phyloP scores from a whole-genome alignment of 768 basidiomycete genomes.

The Termitomyces sp. region DNA sequence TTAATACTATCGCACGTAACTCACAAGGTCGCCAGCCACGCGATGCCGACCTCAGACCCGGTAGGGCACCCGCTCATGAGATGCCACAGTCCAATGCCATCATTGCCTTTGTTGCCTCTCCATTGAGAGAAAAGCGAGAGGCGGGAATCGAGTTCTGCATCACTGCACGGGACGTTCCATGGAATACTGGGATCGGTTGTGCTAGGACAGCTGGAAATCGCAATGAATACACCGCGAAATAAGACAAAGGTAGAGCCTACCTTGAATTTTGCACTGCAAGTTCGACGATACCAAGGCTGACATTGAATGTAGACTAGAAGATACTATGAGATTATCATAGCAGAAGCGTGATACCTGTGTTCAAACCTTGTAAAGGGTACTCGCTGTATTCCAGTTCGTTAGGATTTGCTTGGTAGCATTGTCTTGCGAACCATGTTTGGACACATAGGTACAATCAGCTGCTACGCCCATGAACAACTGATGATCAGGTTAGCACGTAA shows the following conservation, averaged over 20 bases:
- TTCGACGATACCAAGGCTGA: slow-evolving; percentile 80
- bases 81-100: slow-evolving; percentile 82
- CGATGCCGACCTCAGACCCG: slow-evolving; percentile 81
- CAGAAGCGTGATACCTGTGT: neutral
- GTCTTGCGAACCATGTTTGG: slow-evolving; percentile 53
- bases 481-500: neutral
- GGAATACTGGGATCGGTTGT: slow-evolving; percentile 43
- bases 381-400: slow-evolving; percentile 76
- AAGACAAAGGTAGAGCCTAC: slow-evolving; percentile 23
- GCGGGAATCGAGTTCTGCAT: slow-evolving; percentile 56
- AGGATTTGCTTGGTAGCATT: slow-evolving; percentile 74
- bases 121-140: slow-evolving; percentile 78
- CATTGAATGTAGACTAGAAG: slow-evolving; percentile 64
- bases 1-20: neutral
- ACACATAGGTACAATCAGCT: slow-evolving; percentile 77
- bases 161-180: slow-evolving; percentile 75
- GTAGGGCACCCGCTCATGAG: slow-evolving; percentile 81
- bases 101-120: slow-evolving; percentile 69
- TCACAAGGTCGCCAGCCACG: slow-evolving; percentile 78
- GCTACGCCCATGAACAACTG: slow-evolving; percentile 82
- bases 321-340: neutral
- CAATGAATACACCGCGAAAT: neutral
- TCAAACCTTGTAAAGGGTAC: slow-evolving; percentile 59
- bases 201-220: slow-evolving; percentile 50
- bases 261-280: slow-evolving; percentile 62